phyloP scores from a whole-genome alignment of 805 yeast species.

The Yamadazyma phyllophila region DNA sequence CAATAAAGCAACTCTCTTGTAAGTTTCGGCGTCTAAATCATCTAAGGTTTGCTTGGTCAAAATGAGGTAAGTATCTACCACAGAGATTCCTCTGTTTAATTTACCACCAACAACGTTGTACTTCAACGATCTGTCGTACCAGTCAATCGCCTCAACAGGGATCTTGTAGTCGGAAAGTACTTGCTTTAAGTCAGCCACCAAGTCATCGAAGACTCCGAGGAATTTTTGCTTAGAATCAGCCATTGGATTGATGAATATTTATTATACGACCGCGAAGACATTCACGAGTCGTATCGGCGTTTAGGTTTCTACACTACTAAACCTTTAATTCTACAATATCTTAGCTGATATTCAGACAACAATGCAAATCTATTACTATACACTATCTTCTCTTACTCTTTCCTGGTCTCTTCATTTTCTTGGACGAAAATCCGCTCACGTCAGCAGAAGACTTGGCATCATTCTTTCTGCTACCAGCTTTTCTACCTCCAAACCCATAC shows the following conservation, averaged over 20 bases:
- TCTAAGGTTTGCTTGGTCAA: conserved; percentile 58
- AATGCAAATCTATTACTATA: no score
- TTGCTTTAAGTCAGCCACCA: conserved; percentile 72
- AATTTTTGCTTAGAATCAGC: conserved; percentile 47
- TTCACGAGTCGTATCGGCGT: no score
- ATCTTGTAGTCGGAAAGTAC: conserved; percentile 68
- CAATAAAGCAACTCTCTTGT: conserved; percentile 78
- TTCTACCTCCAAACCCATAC: conserved; percentile 77
- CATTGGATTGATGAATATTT: neutral
- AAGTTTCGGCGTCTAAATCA: conserved; percentile 67
- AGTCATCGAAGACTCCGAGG: conserved; percentile 64
- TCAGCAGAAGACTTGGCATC: conserved; percentile 72
- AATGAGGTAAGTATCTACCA: conserved; percentile 85
- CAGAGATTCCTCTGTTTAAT: conserved; percentile 93
- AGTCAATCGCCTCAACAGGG: conserved; percentile 79
- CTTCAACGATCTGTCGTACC: conserved; percentile 72
- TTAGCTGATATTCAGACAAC: neutral
- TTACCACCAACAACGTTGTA: conserved; percentile 97
- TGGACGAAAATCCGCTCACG: conserved; percentile 53
- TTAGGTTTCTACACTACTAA: neutral
- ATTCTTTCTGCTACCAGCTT: conserved; percentile 69
- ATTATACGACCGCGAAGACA: conserved; percentile 1
- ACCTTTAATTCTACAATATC: neutral
- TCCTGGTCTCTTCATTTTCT: conserved; percentile 53
- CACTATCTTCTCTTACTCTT: conserved; percentile 36